Conservation (phyloP, 1,284 basidiomycete genomes). For the Thelephora terrestris region DNA sequence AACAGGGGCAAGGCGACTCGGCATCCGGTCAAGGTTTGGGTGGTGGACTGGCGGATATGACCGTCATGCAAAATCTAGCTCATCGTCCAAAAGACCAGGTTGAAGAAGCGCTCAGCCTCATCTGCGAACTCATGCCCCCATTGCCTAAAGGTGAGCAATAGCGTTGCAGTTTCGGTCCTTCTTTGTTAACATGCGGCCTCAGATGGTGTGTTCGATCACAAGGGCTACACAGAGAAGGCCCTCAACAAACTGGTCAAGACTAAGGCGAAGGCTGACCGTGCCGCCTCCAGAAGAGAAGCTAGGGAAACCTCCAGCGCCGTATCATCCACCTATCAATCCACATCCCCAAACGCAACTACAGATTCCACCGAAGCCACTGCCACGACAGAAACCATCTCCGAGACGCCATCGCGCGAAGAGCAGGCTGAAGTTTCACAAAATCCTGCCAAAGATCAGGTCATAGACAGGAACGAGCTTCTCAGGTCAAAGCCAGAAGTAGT, state of each 20-base stretch:
- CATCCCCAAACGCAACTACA: conserved; percentile 26
- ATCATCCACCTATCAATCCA: conserved; percentile 13
- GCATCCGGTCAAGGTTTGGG: conserved; percentile 64
- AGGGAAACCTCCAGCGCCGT: conserved; percentile 19
- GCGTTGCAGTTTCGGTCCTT: conserved; percentile 3
- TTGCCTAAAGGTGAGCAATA: conserved; percentile 66
- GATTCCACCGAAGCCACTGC: conserved; percentile 20
- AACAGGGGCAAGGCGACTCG: conserved; percentile 48
- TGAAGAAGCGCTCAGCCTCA: conserved; percentile 81
- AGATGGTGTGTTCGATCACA: conserved; percentile 93
- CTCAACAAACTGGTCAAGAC: conserved; percentile 64
- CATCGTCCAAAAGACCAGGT: conserved; percentile 95
- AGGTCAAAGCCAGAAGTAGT: conserved; percentile 70
- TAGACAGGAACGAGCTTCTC: conserved; percentile 61
- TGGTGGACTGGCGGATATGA: conserved; percentile 87
- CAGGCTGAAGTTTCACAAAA: conserved; percentile 10
- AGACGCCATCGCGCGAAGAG: conserved; percentile 22
- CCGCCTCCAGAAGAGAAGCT: conserved; percentile 47
- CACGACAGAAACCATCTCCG: conserved; percentile 16
- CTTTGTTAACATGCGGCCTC: conserved; percentile 8
- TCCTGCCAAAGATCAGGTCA: conserved; percentile 27
- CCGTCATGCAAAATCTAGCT: conserved; percentile 93
- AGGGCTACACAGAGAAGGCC: conserved; percentile 82
- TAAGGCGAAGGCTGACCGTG: conserved; percentile 67
- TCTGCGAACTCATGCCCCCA: conserved; percentile 86